Base-by-base conservation (phyloP, 495 filamentous ascomycete genomes). In the Penicillium daleae region DNA sequence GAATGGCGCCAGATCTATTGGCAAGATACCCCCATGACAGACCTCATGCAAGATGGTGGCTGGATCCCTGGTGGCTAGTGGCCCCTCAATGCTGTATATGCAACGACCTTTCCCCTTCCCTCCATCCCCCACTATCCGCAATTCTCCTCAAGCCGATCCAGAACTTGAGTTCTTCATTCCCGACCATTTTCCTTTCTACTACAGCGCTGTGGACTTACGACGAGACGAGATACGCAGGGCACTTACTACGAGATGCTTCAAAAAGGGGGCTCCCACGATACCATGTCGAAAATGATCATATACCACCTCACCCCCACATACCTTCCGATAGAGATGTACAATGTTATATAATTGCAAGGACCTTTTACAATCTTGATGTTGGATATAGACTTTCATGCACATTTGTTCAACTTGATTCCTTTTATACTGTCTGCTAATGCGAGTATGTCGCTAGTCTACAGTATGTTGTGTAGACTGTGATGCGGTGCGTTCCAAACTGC, bases 1-100 rank as follows among this genome's bases (percentile, higher is more conserved):
- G 79, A 82, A 63, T 82, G 79, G 79, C 74, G 79, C 19, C 78
- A 80, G 60, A 76, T 82, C 3, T 82, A 82, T 60, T 79, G 76
- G 79, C 78, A 80, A 59, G 79, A 82, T 31, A 74, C 74, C 1
- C 77, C 77, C 0, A 76, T 82, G 74, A 71, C 78, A 15, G 79
- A 80, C 62, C 65, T 82, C 29, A 66, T 82, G 37, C 76, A 75
- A 31, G 79, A 82, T 59, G 75, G 74, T 27, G 71, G 74, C 21
- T 79, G 77, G 77, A 73, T 77, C 56, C 76, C 75, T 52, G 61
- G 59, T 55, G 62, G 57, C 37, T 75, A 71, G 66, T 40, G 44
- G 48, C 62, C 19, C 0, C 48, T 22, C 31, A 42, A 27, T 22
- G 19, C 37, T 60, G 39, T 39, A 57, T 17, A 57, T 61, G 57